Base-by-base conservation (phyloP, 2,329 filamentous ascomycete genomes). In the Colletotrichum musicola region DNA sequence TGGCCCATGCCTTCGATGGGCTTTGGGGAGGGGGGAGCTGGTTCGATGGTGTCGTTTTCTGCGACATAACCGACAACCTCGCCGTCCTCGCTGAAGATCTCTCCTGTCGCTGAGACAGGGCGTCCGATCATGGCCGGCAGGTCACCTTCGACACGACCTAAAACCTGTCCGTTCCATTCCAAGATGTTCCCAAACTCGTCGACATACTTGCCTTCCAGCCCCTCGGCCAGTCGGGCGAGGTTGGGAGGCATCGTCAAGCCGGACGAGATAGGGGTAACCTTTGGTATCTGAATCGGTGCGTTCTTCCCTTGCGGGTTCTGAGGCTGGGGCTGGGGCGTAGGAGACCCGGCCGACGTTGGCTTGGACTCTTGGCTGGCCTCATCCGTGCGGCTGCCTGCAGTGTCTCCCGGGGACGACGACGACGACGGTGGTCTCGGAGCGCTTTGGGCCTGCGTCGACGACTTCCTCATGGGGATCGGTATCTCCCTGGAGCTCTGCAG, bases 181-280 rank as follows among this genome's bases (percentile, higher is more conserved):
- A 88, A 74, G 38, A 88, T 80, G 74, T 87, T 87, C 62, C 85
- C 86, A 55, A 86, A 85, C 74, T 88, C 85, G 68, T 88, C 84
- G 25, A 88, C 80, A 46, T 74, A 79, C 70, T 83, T 83, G 49
- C 84, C 85, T 54, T 81, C 80, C 22, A 88, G 80, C 18, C 81
- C 82, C 16, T 74, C 66, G 1, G 81, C 81, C 7, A 83, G 77
- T 12, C 75, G 64, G 54, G 76, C 44, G 55, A 81, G 75, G 68
- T 80, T 70, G 54, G 63, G 57, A 50, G 74, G 71, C 55, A 75
- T 68, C 16, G 76, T 69, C 47, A 79, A 77, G 46, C 75, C 74
- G 13, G 73, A 72, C n/a, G 76, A 72, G 25, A 86, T 75, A 10
- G 81, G 79, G 2, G 78, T 73, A 64, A 85, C 82, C 63, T 79